Percentiles rank a stretch among this genome's conserved stretches.
Conservation (phyloP, 305 asterid species). For the Fraxinus latifolia region DNA sequence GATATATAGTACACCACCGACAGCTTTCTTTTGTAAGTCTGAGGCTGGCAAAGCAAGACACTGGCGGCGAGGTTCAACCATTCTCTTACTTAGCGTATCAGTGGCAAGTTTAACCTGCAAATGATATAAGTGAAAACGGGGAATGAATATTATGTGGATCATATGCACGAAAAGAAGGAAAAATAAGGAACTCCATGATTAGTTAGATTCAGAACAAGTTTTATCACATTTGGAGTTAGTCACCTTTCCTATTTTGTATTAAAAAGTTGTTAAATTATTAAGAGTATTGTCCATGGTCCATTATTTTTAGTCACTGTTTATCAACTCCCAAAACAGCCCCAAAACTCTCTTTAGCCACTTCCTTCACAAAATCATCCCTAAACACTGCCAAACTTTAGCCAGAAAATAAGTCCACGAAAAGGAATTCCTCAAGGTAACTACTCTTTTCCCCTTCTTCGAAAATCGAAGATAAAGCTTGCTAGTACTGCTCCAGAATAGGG, state of each 20-base stretch:
- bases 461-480: neutral
- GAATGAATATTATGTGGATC: neutral
- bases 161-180: neutral
- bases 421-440: neutral
- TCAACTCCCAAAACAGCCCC: neutral
- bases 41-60: conserved; percentile 79
- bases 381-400: neutral
- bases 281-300: neutral
- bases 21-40: conserved; percentile 72
- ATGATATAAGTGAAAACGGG: neutral
- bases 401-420: neutral
- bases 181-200: neutral
- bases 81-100: conserved; percentile 73
- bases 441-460: neutral
- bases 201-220: neutral
- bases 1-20: conserved; percentile 69
- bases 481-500: neutral
- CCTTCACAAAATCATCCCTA: neutral
- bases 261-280: neutral
- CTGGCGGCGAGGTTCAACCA: conserved; percentile 96
- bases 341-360: neutral
- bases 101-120: conserved; percentile 73
- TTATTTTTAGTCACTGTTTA: neutral
- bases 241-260: neutral
- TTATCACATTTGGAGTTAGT: neutral